These are phyloP conservation scores for Imleria badia DNA, from an alignment of 768 basidiomycete genomes.

Conservation along the genomic window DNA sequence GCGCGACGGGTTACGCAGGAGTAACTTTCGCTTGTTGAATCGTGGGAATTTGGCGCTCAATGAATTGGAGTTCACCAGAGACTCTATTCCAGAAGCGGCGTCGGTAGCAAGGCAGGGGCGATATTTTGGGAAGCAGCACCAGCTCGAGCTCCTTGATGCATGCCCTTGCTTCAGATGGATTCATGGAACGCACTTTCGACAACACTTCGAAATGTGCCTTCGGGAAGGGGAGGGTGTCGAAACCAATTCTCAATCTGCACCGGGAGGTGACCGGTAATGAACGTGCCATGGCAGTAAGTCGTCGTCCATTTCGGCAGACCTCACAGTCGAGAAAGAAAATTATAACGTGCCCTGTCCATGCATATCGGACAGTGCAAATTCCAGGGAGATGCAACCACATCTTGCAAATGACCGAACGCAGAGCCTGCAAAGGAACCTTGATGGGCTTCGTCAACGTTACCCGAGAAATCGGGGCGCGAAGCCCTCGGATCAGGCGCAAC, in stretches of 20 bases:
- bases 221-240: neutral
- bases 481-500: constrained; percentile 21
- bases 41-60: neutral
- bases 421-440: neutral
- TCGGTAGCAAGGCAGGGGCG: no score
- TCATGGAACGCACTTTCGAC: no score
- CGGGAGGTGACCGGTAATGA: neutral
- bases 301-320: neutral
- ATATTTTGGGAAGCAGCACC: no score
- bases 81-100: constrained; percentile 5
- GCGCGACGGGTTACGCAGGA: no score
- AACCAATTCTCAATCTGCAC: neutral
- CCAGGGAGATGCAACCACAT: neutral
- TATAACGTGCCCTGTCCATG: neutral
- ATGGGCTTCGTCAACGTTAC: neutral
- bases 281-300: neutral
- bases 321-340: neutral
- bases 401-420: neutral
- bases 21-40: constrained; percentile 8
- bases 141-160: no score
- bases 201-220: neutral
- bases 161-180: no score
- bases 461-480: constrained; percentile 9
- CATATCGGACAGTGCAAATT: neutral
- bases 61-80: neutral